phyloP scores from a whole-genome alignment of 306 rosid species.

The Styphnolobium japonicum region DNA sequence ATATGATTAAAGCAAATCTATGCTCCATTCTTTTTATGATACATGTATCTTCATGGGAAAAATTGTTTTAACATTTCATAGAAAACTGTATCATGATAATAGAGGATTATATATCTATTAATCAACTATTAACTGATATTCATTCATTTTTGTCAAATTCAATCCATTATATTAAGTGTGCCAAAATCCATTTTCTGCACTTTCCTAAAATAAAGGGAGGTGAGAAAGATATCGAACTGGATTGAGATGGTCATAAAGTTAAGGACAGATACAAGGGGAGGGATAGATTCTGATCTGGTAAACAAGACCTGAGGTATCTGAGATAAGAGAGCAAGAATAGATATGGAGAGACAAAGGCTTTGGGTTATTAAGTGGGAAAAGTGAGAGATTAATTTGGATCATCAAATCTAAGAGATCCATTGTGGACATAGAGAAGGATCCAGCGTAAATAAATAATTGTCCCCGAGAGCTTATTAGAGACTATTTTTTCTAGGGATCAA shows the following conservation, averaged over 20 bases:
- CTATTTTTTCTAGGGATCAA: background rate
- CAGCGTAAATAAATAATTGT: background rate
- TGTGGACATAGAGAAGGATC: background rate
- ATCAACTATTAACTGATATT: constrained; percentile 9
- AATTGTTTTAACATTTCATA: background rate
- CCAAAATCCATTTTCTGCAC: constrained; percentile 16
- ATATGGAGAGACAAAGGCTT: background rate
- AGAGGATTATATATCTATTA: background rate
- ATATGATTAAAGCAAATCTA: background rate
- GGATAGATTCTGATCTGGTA: background rate
- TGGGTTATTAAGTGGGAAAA: background rate
- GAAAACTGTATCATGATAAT: background rate
- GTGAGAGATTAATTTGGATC: background rate
- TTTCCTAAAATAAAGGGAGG: background rate
- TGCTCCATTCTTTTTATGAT: constrained; percentile 20
- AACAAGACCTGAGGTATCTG: background rate
- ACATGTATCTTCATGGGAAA: background rate
- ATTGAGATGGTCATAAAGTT: constrained; percentile 1
- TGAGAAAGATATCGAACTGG: background rate
- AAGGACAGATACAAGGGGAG: background rate
- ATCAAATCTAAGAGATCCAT: background rate
- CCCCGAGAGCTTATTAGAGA: background rate
- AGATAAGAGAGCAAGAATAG: background rate
- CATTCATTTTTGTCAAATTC: background rate
- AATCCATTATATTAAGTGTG: background rate